These are phyloP conservation scores for Pseudocercospora pini-densiflorae DNA, from an alignment of 2,329 filamentous ascomycete species.

Conservation along the genomic window DNA sequence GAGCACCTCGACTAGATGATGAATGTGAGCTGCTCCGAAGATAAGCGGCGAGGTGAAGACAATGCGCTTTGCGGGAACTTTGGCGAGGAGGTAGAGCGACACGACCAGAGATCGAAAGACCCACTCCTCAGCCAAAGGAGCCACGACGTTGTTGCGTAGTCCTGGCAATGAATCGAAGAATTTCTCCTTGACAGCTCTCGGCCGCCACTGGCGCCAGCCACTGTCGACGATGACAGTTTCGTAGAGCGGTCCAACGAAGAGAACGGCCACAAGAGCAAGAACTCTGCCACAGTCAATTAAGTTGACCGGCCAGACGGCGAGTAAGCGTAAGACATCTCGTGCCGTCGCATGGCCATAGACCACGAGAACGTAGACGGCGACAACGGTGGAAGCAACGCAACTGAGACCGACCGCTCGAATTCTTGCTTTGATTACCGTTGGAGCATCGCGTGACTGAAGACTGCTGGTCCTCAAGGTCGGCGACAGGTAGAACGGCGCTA, in stretches of 20 bases:
- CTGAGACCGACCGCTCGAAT: slow-evolving; percentile 79
- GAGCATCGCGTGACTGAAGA: slow-evolving; percentile 81
- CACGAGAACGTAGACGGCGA: slow-evolving; percentile 70
- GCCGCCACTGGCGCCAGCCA: slow-evolving; percentile 61
- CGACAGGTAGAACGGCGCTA: slow-evolving; percentile 88
- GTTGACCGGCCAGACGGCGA: slow-evolving; percentile 82
- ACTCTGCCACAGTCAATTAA: slow-evolving; percentile 53
- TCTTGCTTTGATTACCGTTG: slow-evolving; percentile 84
- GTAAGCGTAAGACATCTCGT: slow-evolving; percentile 65
- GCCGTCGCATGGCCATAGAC: slow-evolving; percentile 56
- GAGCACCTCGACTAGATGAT: slow-evolving; percentile 95
- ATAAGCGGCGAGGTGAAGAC: slow-evolving; percentile 84
- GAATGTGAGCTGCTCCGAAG: slow-evolving; percentile 90
- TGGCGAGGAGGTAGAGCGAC: slow-evolving; percentile 77
- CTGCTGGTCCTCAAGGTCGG: slow-evolving; percentile 77
- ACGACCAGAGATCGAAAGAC: slow-evolving; percentile 89
- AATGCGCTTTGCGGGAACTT: slow-evolving; percentile 59
- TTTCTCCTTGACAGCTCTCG: slow-evolving; percentile 58
- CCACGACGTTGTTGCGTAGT: slow-evolving; percentile 86
- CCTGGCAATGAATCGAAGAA: slow-evolving; percentile 74
- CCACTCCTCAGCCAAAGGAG: slow-evolving; percentile 86
- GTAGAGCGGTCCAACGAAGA: slow-evolving; percentile 86
- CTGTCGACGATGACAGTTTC: slow-evolving; percentile 76
- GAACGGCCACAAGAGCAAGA: slow-evolving; percentile 72
- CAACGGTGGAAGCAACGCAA: slow-evolving; percentile 68